Evolutionary conservation across 331 rosid species (phyloP), one percentile per base, ranked within the genome.

Genomic region (Telfairia occidentalis): DNA sequence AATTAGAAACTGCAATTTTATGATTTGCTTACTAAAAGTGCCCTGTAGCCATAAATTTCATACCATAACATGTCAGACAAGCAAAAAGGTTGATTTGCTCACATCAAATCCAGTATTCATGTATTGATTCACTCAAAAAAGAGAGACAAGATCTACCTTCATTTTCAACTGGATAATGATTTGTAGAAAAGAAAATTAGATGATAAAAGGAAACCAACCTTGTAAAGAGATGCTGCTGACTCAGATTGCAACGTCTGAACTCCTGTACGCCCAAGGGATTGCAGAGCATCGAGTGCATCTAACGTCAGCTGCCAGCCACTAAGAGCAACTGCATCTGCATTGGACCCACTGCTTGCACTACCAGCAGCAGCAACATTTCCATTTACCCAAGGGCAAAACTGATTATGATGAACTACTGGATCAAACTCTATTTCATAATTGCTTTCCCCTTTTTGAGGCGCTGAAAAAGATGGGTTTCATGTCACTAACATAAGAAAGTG

Each of bases 291-390:
- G 74, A 92, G 89, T 45, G 98, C 97, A 81, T 95, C 99, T 61
- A 95, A 80, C 10, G 97, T 92, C 88, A 90, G 81, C 84, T 95
- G 97, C 99, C 99, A 95, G 49, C 99, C 96, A 52, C 89, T 86
- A 54, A 89, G 87, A 72, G 97, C 97, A 81, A 90, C 65, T 55
- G 81, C 82, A 82, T 89, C 97, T 77, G 83, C 66, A 64, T 80
- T 50, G 58, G 92, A 78, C 79, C 82, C 82, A 82, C 86, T 66
- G 30, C 81, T 84, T 73, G 78, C 71, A 72, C 90, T 74, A 59
- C 97, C 99, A 82, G 99, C 97, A 78, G 96, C 97, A 76, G 99
- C 96, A 84, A 95, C 99, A 81, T 87, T 95, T 64, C 96, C 99
- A 77, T 95, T 95, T 78, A 95, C 99, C 99, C 99, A 95, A 28